Conservation (phyloP, 2,329 filamentous ascomycete genomes). For the Dothidotthia symphoricarpi region DNA sequence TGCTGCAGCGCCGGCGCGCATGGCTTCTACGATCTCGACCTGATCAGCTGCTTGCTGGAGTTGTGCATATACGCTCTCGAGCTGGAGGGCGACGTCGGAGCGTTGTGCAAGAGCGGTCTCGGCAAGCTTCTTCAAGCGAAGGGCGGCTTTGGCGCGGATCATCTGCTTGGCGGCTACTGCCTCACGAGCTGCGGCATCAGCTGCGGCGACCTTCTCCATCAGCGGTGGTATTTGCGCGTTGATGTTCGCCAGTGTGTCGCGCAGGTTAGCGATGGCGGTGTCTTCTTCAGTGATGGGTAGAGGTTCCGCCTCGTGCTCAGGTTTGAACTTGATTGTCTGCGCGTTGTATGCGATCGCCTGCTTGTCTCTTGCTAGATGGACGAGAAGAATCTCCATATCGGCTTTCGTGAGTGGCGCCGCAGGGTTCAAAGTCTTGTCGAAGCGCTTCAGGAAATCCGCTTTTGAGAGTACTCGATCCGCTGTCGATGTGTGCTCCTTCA, state of each 20-base stretch:
- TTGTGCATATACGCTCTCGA: conserved; percentile 79
- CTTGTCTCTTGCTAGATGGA: conserved; percentile 54
- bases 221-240: conserved; percentile 66
- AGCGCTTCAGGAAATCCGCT: conserved; percentile 36
- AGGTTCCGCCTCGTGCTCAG: conserved; percentile 37
- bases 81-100: conserved; percentile 70
- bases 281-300: conserved; percentile 73
- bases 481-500: conserved; percentile 34
- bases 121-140: conserved; percentile 79
- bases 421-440: conserved; percentile 29
- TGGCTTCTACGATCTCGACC: conserved; percentile 76
- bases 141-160: conserved; percentile 70
- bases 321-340: conserved; percentile 72
- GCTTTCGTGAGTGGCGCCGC: conserved; percentile 42
- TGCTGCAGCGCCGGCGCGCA: conserved; percentile 74
- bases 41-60: conserved; percentile 86
- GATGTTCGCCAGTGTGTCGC: conserved; percentile 68
- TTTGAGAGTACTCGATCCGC: conserved; percentile 39
- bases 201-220: conserved; percentile 51
- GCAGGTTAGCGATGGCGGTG: conserved; percentile 74
- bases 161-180: conserved; percentile 73
- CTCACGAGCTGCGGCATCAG: conserved; percentile 60
- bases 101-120: conserved; percentile 72
- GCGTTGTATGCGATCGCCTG: conserved; percentile 76
- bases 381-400: conserved; percentile 73